phyloP scores from a whole-genome alignment of 192 early-diverging fungal genomes.

The Dissophora ornata region DNA sequence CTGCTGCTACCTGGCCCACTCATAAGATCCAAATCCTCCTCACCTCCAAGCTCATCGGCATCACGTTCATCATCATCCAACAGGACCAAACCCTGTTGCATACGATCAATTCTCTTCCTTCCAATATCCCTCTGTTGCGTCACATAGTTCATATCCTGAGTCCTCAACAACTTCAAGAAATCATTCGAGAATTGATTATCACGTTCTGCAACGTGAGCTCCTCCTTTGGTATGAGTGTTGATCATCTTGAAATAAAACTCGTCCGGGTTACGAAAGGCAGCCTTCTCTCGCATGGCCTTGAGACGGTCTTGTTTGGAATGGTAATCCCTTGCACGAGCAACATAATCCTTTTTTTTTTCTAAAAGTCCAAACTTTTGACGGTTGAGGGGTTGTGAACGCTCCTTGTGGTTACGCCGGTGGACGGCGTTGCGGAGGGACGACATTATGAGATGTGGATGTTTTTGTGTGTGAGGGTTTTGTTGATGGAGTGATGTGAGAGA shows the following conservation, averaged over 20 bases:
- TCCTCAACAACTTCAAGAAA: constrained; percentile 84
- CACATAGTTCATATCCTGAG: constrained; percentile 93
- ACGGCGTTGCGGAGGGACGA: constrained; percentile 85
- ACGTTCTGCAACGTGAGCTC: constrained; percentile 81
- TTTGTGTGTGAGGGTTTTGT: too few species aligned
- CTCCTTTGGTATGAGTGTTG: constrained; percentile 83
- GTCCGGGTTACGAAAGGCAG: constrained; percentile 90
- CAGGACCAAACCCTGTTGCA: constrained; percentile 79
- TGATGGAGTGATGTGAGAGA: too few species aligned
- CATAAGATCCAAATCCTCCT: constrained; percentile 55
- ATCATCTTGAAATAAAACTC: constrained; percentile 99
- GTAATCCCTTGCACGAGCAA: constrained; percentile 92
- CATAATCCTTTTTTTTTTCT: constrained; percentile 99
- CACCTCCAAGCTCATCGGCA: constrained; percentile 30
- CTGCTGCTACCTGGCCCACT: constrained; percentile 30
- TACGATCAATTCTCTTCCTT: constrained; percentile 80
- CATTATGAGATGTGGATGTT: too few species aligned
- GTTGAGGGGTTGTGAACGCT: constrained; percentile 79
- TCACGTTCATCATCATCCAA: constrained; percentile 55
- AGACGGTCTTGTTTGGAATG: constrained; percentile 87
- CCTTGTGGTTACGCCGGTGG: constrained; percentile 89
- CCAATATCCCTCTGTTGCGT: constrained; percentile 84
- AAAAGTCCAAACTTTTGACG: constrained; percentile 81
- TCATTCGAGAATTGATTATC: constrained; percentile 81
- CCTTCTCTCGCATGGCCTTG: constrained; percentile 88